A percentile compares a stretch with the other conserved stretches of the same genome.
phyloP scores from a whole-genome alignment of 78 protist species.

The Anaeramoeba flamelloides region DNA sequence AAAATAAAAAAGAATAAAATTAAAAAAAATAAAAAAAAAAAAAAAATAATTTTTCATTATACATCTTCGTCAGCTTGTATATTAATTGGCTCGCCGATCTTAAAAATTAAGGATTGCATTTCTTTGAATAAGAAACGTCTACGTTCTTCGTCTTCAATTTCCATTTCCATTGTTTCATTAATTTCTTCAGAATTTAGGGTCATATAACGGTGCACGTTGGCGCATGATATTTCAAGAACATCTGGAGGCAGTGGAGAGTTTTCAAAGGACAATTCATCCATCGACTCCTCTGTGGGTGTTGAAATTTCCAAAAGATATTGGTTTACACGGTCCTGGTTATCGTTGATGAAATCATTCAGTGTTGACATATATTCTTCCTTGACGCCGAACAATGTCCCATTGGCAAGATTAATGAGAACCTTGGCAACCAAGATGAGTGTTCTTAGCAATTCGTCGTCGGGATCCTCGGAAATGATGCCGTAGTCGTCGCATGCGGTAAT shows the following conservation, averaged over 20 bases:
- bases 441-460: neutral
- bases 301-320: neutral
- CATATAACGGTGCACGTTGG: neutral
- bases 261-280: neutral
- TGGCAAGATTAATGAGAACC: neutral
- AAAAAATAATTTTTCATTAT: too few relatives aligned
- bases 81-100: too few relatives aligned
- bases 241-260: neutral
- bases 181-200: too few relatives aligned
- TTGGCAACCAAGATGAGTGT: neutral
- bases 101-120: too few relatives aligned
- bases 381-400: neutral
- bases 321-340: neutral
- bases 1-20: too few relatives aligned
- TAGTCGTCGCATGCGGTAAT: neutral
- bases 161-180: too few relatives aligned
- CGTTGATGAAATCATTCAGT: neutral
- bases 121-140: too few relatives aligned
- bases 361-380: neutral
- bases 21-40: too few relatives aligned
- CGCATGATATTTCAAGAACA: constrained; percentile 1
- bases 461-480: neutral
- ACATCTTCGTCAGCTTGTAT: too few relatives aligned
- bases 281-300: neutral
- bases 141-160: too few relatives aligned